Evolutionary conservation across 495 filamentous ascomycete genomes (phyloP).

Genomic region (Xylaria palmicola): DNA sequence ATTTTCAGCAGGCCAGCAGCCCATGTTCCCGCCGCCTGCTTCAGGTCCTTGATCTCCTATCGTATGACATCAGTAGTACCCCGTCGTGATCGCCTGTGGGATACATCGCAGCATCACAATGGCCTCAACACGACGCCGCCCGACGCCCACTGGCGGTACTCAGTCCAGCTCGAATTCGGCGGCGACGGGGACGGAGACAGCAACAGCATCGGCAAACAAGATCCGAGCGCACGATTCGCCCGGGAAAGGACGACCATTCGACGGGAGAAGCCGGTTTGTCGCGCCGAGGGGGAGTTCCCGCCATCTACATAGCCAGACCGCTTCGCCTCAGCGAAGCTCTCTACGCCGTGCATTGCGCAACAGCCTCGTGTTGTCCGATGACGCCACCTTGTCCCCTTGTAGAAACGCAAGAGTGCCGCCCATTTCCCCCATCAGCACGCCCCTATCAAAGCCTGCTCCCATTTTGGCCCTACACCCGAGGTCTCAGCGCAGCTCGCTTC

Average conservation of each 20-base stretch:
- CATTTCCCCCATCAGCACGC: not conserved
- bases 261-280: not conserved
- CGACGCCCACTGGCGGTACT: not conserved
- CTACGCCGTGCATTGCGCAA: constrained; percentile 14
- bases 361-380: constrained; percentile 1
- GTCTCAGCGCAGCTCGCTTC: not conserved
- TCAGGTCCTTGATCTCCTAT: too few species aligned
- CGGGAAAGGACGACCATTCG: too few species aligned
- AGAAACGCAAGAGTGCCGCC: too few species aligned
- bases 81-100: too few species aligned
- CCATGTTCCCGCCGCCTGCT: too few species aligned
- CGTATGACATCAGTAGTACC: too few species aligned
- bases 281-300: not conserved
- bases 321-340: constrained; percentile 16
- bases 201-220: not conserved
- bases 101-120: too few species aligned
- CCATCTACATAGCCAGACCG: not conserved
- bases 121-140: not conserved
- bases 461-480: not conserved
- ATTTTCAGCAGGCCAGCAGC: too few species aligned
- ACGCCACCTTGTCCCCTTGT: too few species aligned
- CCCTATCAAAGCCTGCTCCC: not conserved
- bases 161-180: constrained; percentile 6
- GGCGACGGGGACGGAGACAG: not conserved
- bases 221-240: not conserved